These are phyloP conservation scores for Basipetospora chlamydospora DNA, from an alignment of 2,329 filamentous ascomycete species.

Conservation along the genomic window DNA sequence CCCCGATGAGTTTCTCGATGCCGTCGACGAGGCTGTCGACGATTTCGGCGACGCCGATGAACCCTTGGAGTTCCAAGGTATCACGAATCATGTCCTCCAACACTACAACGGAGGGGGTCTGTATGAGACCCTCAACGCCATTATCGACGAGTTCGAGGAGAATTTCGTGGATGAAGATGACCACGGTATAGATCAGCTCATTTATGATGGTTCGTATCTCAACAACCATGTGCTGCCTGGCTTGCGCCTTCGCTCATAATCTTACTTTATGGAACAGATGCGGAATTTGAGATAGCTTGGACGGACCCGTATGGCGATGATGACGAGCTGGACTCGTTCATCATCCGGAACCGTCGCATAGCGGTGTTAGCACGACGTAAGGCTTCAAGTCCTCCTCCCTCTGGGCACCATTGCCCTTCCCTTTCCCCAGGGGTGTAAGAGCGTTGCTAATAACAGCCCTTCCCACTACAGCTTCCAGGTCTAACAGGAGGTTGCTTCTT, in stretches of 20 bases:
- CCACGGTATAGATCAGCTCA: slow-evolving; percentile 4
- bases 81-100: slow-evolving; percentile 3
- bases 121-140: slow-evolving; percentile 3
- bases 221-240: background rate
- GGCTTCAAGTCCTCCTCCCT: background rate
- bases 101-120: background rate
- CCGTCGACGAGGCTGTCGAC: no score
- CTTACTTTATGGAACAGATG: background rate
- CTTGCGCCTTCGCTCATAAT: no score
- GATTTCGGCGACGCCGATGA: no score
- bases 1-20: no score
- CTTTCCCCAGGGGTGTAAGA: no score
- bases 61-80: no score
- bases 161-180: slow-evolving; percentile 13
- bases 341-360: background rate
- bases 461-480: no score
- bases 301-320: slow-evolving; percentile 1
- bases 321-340: background rate
- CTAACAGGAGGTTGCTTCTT: no score
- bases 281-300: background rate
- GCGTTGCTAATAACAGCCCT: background rate
- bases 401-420: background rate
- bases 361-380: background rate
- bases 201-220: background rate
- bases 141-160: slow-evolving; percentile 11